phyloP scores from a whole-genome alignment of 2,329 filamentous ascomycete species.

The Trichophyton equinum region DNA sequence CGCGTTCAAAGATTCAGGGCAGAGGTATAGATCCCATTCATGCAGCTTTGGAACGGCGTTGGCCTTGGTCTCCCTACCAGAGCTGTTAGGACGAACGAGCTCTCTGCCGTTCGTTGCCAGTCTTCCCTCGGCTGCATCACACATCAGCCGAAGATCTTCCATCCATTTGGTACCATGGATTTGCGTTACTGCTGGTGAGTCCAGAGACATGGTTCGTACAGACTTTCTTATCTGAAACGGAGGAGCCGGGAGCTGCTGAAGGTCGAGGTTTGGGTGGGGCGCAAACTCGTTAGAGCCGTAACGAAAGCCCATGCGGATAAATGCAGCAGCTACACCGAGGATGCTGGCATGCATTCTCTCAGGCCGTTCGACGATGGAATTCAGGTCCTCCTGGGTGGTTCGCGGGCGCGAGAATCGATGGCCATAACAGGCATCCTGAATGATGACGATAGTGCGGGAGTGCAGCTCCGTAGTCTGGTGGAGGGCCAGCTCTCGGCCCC shows the following conservation, averaged over 20 bases:
- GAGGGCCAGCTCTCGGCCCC: constrained; percentile 54
- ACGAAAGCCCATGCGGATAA: constrained; percentile 75
- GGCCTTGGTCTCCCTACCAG: constrained; percentile 30
- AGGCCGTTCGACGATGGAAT: constrained; percentile 81
- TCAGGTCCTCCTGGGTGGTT: constrained; percentile 57
- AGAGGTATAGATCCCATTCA: constrained; percentile 83
- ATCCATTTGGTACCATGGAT: constrained; percentile 91
- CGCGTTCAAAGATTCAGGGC: constrained; percentile 69
- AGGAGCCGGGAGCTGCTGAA: constrained; percentile 43
- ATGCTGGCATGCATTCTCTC: constrained; percentile 78
- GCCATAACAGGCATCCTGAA: constrained; percentile 91
- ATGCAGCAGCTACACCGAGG: constrained; percentile 71
- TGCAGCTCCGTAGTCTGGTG: constrained; percentile 40
- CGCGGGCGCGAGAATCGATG: constrained; percentile 80
- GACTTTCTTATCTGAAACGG: constrained; percentile 84
- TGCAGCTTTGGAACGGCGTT: constrained; percentile 49
- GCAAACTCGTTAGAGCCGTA: constrained; percentile 59
- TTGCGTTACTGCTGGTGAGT: constrained; percentile 67
- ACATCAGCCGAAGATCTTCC: constrained; percentile 79
- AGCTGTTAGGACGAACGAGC: constrained; percentile 48
- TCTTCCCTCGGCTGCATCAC: constrained; percentile 63
- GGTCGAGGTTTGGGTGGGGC: constrained; percentile 50
- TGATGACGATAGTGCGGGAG: constrained; percentile 61
- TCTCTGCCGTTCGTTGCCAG: constrained; percentile 68
- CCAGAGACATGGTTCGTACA: constrained; percentile 55